These are phyloP conservation scores for Croton laevigatus DNA, from an alignment of 441 rosid species.

Conservation along the genomic window DNA sequence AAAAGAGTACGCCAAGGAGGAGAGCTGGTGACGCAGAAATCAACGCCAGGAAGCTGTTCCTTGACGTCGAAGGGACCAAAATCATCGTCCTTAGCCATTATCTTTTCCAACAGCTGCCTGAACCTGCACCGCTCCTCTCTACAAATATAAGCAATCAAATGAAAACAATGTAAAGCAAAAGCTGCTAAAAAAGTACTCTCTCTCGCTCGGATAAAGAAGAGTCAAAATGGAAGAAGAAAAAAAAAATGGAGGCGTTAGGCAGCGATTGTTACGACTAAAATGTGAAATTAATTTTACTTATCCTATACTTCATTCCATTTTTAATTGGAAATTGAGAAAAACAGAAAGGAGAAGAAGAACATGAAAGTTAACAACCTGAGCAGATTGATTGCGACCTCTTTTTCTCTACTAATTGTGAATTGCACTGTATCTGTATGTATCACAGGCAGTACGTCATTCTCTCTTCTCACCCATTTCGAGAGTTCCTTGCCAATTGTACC, in stretches of 20 bases:
- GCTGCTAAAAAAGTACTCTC: too few relatives aligned
- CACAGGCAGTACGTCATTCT: background rate
- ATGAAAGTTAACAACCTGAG: slow-evolving; percentile 22
- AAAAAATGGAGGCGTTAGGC: slow-evolving; percentile 13
- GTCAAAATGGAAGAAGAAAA: background rate
- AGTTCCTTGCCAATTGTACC: background rate
- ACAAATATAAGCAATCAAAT: too few relatives aligned
- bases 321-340: slow-evolving; percentile 1
- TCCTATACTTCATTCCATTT: background rate
- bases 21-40: slow-evolving; percentile 63
- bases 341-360: background rate
- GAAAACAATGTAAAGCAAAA: too few relatives aligned
- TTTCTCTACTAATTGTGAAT: background rate
- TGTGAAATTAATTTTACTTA: background rate
- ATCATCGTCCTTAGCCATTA: slow-evolving; percentile 45
- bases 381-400: slow-evolving; percentile 26
- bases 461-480: background rate
- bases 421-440: background rate
- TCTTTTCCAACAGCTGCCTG: background rate
- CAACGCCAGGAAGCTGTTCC: slow-evolving; percentile 86
- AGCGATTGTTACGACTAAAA: slow-evolving; percentile 20
- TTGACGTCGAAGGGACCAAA: slow-evolving; percentile 67
- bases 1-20: slow-evolving; percentile 67
- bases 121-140: too few relatives aligned
- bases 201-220: too few relatives aligned